Evolutionary conservation across 2,329 filamentous ascomycete genomes (phyloP), one percentile per base, ranked within the genome.

Genomic region (Tolypocladium amazonense): DNA sequence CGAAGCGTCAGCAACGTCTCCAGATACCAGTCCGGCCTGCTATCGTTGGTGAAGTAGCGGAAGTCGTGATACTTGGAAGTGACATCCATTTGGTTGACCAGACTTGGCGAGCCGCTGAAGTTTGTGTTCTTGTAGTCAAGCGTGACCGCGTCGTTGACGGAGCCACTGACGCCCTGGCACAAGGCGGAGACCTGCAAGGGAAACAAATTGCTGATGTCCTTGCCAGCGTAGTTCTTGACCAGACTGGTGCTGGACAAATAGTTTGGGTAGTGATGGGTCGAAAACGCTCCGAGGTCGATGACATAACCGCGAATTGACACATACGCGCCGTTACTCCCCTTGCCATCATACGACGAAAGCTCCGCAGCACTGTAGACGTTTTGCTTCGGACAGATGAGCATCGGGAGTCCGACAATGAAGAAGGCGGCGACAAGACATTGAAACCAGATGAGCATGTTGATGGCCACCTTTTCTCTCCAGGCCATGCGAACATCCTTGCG

Each of bases 371-470:
- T 94, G 75, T 83, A 97, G 57, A 99, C 91, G 69, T 96, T 77
- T 71, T 99, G 94, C 25, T 81, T 93, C 0, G 94, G 94, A 74
- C 94, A 99, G 68, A 99, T 91, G 64, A 97, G 76, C 65, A 81
- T 77, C 0, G 95, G 95, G 70, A 99, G 95, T 59, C 87, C 81
- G 62, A 97, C 82, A 69, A 97, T 91, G 79, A 99, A 89, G 79
- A 99, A 99, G 59, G 88, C 83, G 35, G 90, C 86, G 56, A 89
- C 74, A 20, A 77, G 78, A 75, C 93, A 97, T 71, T 82, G 84
- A 60, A 93, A 77, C 94, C 95, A 99, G 71, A 99, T 99, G 70
- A 97, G 82, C 72, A 99, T 81, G 78, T 99, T 99, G 81, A 99
- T 99, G 58, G 94, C 93, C 61, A 99, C 73, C 80, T 99, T 99